Percentiles rank a stretch among this genome's conserved stretches.
phyloP scores from a whole-genome alignment of 1,139 yeast species.

The Candida pseudoviswanathii region DNA sequence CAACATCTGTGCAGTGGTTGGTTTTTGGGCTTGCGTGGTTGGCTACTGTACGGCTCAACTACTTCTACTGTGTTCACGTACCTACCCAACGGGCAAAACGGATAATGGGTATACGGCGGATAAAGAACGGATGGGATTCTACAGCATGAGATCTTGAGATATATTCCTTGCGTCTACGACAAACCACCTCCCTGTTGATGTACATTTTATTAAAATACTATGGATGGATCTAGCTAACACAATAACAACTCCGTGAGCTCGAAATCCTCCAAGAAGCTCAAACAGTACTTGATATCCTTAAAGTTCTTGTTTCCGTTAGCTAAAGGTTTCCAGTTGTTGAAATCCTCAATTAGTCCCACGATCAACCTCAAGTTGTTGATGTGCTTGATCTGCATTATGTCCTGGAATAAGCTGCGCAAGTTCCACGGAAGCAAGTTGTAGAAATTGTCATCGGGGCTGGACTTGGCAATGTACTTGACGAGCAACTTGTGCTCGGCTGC shows the following conservation, averaged over 20 bases:
- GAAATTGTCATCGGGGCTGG: conserved; percentile 6
- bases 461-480: conserved; percentile 1
- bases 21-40: too few relatives aligned
- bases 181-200: not conserved
- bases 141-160: too few relatives aligned
- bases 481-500: conserved; percentile 13
- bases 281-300: conserved; percentile 44
- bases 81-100: too few relatives aligned
- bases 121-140: too few relatives aligned
- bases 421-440: conserved; percentile 41
- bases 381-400: conserved; percentile 39
- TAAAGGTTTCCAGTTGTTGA: conserved; percentile 43
- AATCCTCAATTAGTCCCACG: conserved; percentile 33
- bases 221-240: too few relatives aligned
- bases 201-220: too few relatives aligned
- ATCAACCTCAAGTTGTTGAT: conserved; percentile 33
- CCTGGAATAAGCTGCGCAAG: conserved; percentile 39
- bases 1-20: too few relatives aligned
- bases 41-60: too few relatives aligned
- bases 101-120: too few relatives aligned
- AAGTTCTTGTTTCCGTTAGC: conserved; percentile 23
- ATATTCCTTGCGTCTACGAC: too few relatives aligned
- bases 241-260: conserved; percentile 32
- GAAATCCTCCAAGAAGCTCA: conserved; percentile 39
- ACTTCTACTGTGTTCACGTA: too few relatives aligned